phyloP scores from a whole-genome alignment of 306 rosid genomes.

The Fagus crenata region DNA sequence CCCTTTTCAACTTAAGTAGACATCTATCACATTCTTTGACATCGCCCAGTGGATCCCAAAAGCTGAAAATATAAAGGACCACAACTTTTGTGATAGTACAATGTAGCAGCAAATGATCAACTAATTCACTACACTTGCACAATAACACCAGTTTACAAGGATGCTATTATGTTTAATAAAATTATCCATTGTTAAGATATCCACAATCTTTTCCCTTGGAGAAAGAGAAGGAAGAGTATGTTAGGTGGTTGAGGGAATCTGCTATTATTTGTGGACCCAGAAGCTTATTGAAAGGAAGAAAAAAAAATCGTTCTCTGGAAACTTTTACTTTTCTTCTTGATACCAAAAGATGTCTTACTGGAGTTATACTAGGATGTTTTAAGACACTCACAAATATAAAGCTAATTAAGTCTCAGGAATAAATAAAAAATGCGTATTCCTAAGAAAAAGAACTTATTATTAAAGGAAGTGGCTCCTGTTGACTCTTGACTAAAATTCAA shows the following conservation, averaged over 20 bases:
- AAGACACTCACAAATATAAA: no score
- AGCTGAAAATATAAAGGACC: neutral
- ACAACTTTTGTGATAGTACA: neutral
- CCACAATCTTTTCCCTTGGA: neutral
- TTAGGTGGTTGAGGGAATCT: neutral
- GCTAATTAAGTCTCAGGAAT: no score
- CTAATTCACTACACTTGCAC: neutral
- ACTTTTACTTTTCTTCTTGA: no score
- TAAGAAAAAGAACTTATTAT: no score
- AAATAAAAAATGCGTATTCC: no score
- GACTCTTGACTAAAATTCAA: no score
- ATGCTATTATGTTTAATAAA: neutral
- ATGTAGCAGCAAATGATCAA: neutral
- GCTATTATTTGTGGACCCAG: neutral
- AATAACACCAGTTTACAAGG: neutral
- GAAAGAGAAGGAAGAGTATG: neutral
- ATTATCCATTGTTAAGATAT: neutral
- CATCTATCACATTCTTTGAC: neutral
- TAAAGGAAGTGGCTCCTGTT: no score
- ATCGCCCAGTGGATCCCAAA: neutral
- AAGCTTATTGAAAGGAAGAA: neutral
- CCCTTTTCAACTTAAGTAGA: neutral
- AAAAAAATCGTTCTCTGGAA: neutral
- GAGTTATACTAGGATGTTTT: no score
- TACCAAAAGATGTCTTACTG: no score